These are phyloP conservation scores for Kurtzmaniella quercitrusa DNA, from an alignment of 1,139 yeast species.

Conservation along the genomic window DNA sequence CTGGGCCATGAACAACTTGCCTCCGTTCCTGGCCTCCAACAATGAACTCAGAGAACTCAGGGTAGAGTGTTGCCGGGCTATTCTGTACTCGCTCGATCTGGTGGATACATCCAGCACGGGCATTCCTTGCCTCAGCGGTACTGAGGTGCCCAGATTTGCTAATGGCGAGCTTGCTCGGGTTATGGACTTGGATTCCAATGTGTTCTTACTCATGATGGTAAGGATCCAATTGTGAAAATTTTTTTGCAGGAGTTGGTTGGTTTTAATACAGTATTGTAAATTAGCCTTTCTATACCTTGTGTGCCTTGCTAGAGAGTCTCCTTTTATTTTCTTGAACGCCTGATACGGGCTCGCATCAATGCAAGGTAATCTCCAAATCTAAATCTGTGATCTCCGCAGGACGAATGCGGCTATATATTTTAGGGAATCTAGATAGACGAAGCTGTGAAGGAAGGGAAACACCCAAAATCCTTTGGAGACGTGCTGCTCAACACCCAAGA, in stretches of 20 bases:
- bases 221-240: background rate
- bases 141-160: background rate
- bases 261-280: background rate
- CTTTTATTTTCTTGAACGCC: background rate
- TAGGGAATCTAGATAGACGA: background rate
- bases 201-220: background rate
- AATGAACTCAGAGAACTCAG: slow-evolving; percentile 1
- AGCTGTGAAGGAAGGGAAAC: no score
- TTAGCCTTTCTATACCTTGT: background rate
- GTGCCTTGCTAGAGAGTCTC: background rate
- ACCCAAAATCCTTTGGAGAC: no score
- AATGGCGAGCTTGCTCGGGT: background rate
- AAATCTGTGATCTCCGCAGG: background rate
- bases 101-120: slow-evolving; percentile 5
- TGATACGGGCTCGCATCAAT: background rate
- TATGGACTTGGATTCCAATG: background rate
- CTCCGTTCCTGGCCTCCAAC: slow-evolving; percentile 1
- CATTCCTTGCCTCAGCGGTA: background rate
- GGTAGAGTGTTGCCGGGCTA: slow-evolving; percentile 4
- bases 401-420: background rate
- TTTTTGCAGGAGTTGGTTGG: background rate
- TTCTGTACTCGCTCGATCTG: slow-evolving; percentile 5
- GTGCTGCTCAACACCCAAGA: no score
- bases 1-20: background rate
- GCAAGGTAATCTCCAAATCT: background rate